Conservation (phyloP, 208 protist species). For the Trypanosoma theileri region DNA sequence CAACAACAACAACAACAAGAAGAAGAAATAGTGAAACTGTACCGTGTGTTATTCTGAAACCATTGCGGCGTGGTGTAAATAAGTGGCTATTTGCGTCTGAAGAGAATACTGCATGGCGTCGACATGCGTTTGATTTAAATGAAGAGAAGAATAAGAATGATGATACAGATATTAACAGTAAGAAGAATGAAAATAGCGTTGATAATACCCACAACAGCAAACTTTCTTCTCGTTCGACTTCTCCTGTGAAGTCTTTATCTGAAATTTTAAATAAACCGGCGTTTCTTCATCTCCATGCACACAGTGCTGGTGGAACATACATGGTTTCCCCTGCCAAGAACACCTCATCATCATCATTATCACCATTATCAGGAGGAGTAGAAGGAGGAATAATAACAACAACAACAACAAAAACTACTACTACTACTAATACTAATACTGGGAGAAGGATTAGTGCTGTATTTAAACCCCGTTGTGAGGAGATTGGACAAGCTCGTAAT, state of each 20-base stretch:
- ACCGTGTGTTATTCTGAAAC: not conserved
- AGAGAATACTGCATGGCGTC: not conserved
- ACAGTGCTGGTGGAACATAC: constrained; percentile 73
- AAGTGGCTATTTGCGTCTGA: not conserved
- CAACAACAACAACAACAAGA: no score
- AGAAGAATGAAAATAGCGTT: not conserved
- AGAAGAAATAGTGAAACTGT: not conserved
- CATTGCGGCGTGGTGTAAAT: not conserved
- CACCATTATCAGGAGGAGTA: not conserved
- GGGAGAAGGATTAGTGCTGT: constrained; percentile 30
- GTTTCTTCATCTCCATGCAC: constrained; percentile 37
- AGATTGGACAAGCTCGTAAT: constrained; percentile 57
- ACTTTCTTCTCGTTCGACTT: not conserved
- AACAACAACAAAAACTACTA: not conserved
- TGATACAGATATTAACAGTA: constrained; percentile 1
- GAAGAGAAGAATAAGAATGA: constrained; percentile 2
- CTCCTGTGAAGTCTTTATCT: not conserved
- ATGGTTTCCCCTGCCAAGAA: constrained; percentile 39
- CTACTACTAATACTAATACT: not conserved
- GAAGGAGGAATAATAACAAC: not conserved
- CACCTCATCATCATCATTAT: not conserved
- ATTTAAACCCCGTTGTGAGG: constrained; percentile 71
- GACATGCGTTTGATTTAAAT: not conserved
- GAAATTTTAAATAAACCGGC: constrained; percentile 7
- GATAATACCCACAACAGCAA: not conserved